Evolutionary conservation across 108 stramenopile species (phyloP), one percentile per base, ranked within the genome.

Genomic region (Cyclotella choctawhatcheeana): DNA sequence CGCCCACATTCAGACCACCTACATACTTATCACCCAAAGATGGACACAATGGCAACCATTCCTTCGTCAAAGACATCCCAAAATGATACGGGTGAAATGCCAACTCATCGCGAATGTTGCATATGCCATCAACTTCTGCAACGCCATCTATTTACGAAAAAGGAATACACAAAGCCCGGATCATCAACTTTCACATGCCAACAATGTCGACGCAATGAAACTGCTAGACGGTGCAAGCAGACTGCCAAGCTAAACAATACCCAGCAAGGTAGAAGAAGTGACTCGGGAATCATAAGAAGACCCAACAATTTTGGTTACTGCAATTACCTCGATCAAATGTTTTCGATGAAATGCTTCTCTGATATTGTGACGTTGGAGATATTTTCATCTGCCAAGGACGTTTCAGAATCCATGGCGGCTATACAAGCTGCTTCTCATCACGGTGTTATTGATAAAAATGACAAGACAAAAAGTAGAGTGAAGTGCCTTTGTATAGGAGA

Each of bases 261-360:
- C n/a, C n/a, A 73, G 58, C 32, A 58, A 31, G 71, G 67, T 16
- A 61, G 78, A 33, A 67, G 59, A n/a, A 55, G 67, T 27, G 79
- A 80, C 0, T 80, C 74, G 37, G 79, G 82, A 5, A 64, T 79
- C 1, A 52, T 34, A n/a, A 44, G 78, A 44, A 22, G 79, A 44
- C 84, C 84, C 0, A 85, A 85, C 64, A 85, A 85, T 43, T 79
- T 69, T 58, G 84, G 84, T 16, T 81, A 82, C 47, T 82, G 84
- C 50, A 59, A 82, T 65, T 85, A 85, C 31, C 26, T 85, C 2
- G 84, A 85, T 43, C 61, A 68, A 24, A 32, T 86, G 17, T 83
- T 86, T 55, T 51, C 66, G 16, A 65, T 83, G 79, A 56, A 80
- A 0, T 86, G 85, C 50, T 86, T 83, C 56, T 48, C 70, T 0